Conservation (phyloP, 2,329 filamentous ascomycete species). For the Pestalotiopsis sp. region DNA sequence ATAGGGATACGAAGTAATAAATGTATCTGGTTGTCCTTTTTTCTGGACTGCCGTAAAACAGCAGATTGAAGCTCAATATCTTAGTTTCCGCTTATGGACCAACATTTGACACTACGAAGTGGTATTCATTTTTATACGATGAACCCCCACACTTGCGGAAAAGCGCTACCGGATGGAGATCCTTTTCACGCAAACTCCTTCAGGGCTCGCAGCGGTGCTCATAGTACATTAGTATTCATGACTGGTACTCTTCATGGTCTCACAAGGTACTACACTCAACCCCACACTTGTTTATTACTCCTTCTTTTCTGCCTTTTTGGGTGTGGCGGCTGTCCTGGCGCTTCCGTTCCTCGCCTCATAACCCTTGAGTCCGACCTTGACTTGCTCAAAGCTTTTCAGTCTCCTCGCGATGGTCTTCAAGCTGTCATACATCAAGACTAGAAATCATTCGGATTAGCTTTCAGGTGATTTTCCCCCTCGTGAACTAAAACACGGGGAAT, state of each 20-base stretch:
- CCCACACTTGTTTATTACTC: background rate
- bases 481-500: too few species aligned
- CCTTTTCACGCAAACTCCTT: background rate
- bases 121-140: background rate
- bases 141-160: slow-evolving; percentile 1
- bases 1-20: background rate
- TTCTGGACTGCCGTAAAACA: too few species aligned
- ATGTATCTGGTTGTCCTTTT: background rate
- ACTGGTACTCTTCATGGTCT: background rate
- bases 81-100: background rate
- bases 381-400: slow-evolving; percentile 27
- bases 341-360: slow-evolving; percentile 17
- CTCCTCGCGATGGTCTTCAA: slow-evolving; percentile 25
- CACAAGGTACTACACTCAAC: background rate
- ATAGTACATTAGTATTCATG: background rate
- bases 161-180: background rate
- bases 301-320: slow-evolving; percentile 9
- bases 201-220: background rate
- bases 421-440: slow-evolving; percentile 31
- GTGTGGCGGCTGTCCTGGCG: background rate
- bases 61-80: background rate
- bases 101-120: background rate
- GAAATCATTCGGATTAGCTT: background rate
- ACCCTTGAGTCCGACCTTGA: slow-evolving; percentile 22
- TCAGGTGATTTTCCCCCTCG: background rate